Base-by-base conservation (phyloP, 2,329 filamentous ascomycete species). In the Botrytis aclada region DNA sequence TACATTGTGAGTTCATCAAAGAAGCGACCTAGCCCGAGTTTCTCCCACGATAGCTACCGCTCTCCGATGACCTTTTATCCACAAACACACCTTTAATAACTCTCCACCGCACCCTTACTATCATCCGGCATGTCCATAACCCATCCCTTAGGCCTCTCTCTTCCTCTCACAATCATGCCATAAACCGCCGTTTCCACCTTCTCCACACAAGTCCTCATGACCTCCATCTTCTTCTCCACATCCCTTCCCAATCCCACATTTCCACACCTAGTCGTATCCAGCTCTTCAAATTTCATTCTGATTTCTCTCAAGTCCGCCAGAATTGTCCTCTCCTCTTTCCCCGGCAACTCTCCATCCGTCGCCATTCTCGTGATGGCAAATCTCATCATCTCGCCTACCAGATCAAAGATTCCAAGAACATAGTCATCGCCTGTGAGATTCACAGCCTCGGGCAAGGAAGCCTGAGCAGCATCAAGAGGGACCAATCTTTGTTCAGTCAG, bases 351-450 rank as follows among this genome's bases (percentile, higher is more conserved):
- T 74, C 80, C 80, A 54, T 74, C 90, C 8, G 94, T 92, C 1
- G 94, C 94, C 81, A 97, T 92, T 39, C 90, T 90, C 9, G 95
- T 95, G 69, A 97, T 96, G 0, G 94, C 94, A 82, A 98, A 98
- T 43, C 95, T 89, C 96, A 99, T 99, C 85, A 98, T 86, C 84
- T 99, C 96, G 56, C 96, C 96, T 1, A 95, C 95, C 77, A 98
- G 88, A 82, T 99, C 96, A 80, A 97, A 98, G 3, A 99, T 83
- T 14, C 95, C 96, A 75, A 96, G 91, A 73, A 97, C 84, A 81
- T 97, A 98, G 82, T 99, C 96, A 72, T 95, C 89, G 39, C 90
- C 86, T 1, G 92, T 93, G 32, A 98, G 85, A 0, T 85, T 79
- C 3, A 98, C 86, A 1, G 85, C 86, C 0, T 83, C 81, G 10